Conservation (phyloP, 345 rosid genomes). For the Trapa bicornis region DNA sequence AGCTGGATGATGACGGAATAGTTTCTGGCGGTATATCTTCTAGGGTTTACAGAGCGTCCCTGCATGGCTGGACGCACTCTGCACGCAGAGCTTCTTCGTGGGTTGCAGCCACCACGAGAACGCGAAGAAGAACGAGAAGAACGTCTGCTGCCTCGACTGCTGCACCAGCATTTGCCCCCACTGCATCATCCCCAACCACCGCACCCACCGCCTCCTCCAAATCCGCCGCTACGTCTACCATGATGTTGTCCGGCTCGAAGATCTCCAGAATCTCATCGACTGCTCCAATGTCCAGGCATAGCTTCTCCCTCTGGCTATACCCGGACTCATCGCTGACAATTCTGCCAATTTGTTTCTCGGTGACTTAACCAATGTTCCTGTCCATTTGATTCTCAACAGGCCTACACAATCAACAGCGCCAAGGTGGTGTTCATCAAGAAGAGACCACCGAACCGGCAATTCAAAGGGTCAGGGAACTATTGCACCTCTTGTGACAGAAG, state of each 20-base stretch:
- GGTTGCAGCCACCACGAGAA: slow-evolving; percentile 65
- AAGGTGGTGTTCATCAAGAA: slow-evolving; percentile 95
- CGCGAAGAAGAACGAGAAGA: slow-evolving; percentile 87
- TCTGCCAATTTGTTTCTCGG: too few relatives aligned
- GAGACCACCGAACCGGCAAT: slow-evolving; percentile 88
- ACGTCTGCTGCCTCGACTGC: slow-evolving; percentile 84
- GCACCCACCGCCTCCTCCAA: slow-evolving; percentile 82
- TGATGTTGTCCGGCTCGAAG: slow-evolving; percentile 88
- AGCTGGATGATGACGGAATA: background rate
- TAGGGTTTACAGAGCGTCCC: slow-evolving; percentile 67
- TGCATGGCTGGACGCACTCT: slow-evolving; percentile 90
- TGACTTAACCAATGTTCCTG: too few relatives aligned
- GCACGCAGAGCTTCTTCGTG: slow-evolving; percentile 65
- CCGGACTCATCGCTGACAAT: too few relatives aligned
- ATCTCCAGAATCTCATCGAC: slow-evolving; percentile 79
- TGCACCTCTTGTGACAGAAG: slow-evolving; percentile 93
- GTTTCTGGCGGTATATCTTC: background rate
- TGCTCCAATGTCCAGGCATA: slow-evolving; percentile 74
- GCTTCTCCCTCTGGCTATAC: too few relatives aligned
- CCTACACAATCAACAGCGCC: slow-evolving; percentile 87
- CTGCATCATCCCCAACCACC: slow-evolving; percentile 73
- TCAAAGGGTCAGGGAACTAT: slow-evolving; percentile 79
- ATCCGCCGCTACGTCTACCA: slow-evolving; percentile 93
- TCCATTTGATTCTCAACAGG: slow-evolving; percentile 19
- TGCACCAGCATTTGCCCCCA: slow-evolving; percentile 90